Evolutionary conservation across 306 rosid genomes (phyloP).

Genomic region (Malus asiatica): DNA sequence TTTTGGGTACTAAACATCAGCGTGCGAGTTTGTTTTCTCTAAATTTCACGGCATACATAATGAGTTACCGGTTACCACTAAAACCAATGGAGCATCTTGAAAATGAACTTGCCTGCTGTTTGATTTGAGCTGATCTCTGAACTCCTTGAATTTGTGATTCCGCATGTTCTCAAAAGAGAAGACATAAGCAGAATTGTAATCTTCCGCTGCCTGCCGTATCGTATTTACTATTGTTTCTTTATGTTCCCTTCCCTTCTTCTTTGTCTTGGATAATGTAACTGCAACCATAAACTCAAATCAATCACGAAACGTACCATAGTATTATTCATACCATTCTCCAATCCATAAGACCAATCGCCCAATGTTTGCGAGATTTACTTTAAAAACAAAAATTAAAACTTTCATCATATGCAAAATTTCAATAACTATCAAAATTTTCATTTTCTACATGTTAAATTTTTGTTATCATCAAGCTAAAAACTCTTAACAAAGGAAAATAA

Average conservation of each 20-base stretch:
- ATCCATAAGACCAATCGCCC: background rate
- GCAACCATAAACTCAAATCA: conserved; percentile 10
- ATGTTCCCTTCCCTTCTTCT: conserved; percentile 80
- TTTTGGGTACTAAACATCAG: background rate
- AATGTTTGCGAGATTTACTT: background rate
- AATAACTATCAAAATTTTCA: background rate
- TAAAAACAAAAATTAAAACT: background rate
- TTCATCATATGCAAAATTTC: background rate
- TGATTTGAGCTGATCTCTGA: conserved; percentile 68
- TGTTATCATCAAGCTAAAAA: too few species aligned
- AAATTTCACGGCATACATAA: background rate
- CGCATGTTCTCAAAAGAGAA: conserved; percentile 91
- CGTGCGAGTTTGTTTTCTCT: background rate
- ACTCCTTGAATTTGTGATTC: conserved; percentile 82
- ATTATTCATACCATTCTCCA: background rate
- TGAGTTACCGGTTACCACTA: background rate
- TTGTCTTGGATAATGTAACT: conserved; percentile 93
- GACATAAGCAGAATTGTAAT: conserved; percentile 53
- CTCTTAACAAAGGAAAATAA: background rate
- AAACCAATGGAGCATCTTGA: background rate
- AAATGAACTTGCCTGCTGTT: conserved; percentile 44
- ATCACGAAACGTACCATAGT: background rate
- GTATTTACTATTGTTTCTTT: conserved; percentile 59
- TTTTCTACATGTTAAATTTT: background rate
- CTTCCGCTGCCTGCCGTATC: conserved; percentile 66